Evolutionary conservation across 2,329 filamentous ascomycete species (phyloP), one percentile per base, ranked within the genome.

Genomic region (Raffaelea arxii): DNA sequence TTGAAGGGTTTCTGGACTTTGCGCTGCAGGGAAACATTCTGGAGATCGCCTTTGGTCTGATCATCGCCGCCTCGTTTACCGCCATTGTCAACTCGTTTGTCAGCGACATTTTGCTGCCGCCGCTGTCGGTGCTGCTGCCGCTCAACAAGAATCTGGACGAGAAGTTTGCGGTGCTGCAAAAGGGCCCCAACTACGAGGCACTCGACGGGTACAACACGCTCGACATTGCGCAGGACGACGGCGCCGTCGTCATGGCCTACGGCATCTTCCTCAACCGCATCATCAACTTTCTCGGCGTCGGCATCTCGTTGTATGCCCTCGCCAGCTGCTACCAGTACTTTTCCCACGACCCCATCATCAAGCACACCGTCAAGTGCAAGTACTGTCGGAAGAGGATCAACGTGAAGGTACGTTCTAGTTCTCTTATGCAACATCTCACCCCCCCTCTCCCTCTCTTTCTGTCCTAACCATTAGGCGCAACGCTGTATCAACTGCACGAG

Each of bases 1-100:
- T 76, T 68, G 66, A 75, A 27, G 80, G 79, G 35, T 87, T 87
- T 59, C 61, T 80, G 54, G 82, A 86, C 59, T 88, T 87, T 62
- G 82, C 82, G 0, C 75, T 86, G 46, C 77, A 83, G 52, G 83
- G 84, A 48, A 86, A 87, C 55, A 83, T 87, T 41, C 71, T 88
- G 23, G 80, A 87, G 61, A 83, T 88, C 49, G 84, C 84, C 16
- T 80, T 87, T 54, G 84, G 83, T 54, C 66, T 87, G 53, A 87
- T 88, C 53, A 72, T 88, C 45, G 84, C 83, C 12, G 74, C 80
- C 46, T 75, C 82, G 24, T 87, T 88, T 60, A 86, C 82, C 4
- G 72, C 78, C 47, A 71, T 86, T 41, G 80, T 86, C 47, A 86
- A 81, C 48, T 83, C 78, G 9, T 82, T 87, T 57, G 82, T 87